Evolutionary conservation across 1,284 basidiomycete species (phyloP).

Genomic region (Ceratorhiza oryzae-sativae): DNA sequence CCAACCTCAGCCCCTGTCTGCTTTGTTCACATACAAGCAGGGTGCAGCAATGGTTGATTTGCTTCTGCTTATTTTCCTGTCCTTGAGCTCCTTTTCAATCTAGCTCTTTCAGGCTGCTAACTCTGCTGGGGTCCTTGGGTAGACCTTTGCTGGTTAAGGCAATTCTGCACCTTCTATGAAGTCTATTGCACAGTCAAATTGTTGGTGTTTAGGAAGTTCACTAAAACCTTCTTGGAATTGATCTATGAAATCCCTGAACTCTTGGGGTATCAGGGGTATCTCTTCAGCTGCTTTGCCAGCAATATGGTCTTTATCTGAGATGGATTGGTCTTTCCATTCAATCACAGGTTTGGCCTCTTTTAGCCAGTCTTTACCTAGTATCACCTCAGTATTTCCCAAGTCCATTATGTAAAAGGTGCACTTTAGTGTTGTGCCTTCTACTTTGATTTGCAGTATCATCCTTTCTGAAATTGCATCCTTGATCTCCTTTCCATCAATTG

Average conservation of each 20-base stretch:
- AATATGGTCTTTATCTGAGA: not conserved
- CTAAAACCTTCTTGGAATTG: not conserved
- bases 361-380: not conserved
- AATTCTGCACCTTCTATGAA: not conserved
- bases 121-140: not conserved
- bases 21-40: no score
- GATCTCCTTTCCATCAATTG: not conserved
- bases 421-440: not conserved
- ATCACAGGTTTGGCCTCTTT: not conserved
- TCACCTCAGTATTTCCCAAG: not conserved
- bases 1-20: no score
- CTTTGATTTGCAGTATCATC: not conserved
- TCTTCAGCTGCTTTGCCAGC: no score
- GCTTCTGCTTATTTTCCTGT: no score
- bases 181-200: not conserved
- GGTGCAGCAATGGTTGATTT: no score
- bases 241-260: not conserved
- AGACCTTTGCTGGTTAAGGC: not conserved
- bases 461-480: not conserved
- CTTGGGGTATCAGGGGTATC: no score
- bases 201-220: not conserved
- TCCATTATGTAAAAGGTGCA: no score
- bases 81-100: no score
- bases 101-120: no score
- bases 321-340: not conserved